phyloP scores from a whole-genome alignment of 805 yeast genomes.

The Candida odintsovae region DNA sequence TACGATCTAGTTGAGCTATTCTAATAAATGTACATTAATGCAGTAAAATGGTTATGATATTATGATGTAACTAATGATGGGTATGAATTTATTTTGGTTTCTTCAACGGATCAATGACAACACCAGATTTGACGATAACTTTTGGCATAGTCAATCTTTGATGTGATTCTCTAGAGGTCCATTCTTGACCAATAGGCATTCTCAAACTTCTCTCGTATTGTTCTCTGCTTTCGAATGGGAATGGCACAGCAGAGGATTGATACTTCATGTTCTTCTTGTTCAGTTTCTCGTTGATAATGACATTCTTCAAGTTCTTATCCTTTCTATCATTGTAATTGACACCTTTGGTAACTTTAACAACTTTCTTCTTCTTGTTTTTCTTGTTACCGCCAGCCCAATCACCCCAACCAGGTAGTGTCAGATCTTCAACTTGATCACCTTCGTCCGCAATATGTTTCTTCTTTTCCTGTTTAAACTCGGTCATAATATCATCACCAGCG shows the following conservation, averaged over 20 bases:
- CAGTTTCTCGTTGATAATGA: constrained; percentile 82
- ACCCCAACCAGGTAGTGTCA: constrained; percentile 96
- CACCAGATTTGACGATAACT: constrained; percentile 80
- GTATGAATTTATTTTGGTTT: constrained; percentile 42
- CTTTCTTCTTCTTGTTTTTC: constrained; percentile 47
- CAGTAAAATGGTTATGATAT: not conserved
- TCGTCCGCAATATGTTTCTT: constrained; percentile 60
- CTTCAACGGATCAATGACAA: constrained; percentile 84
- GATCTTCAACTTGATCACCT: constrained; percentile 81
- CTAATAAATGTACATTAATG: not conserved
- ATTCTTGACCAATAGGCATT: constrained; percentile 96
- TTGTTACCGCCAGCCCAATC: constrained; percentile 81
- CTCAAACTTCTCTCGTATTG: constrained; percentile 92
- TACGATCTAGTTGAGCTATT: not conserved
- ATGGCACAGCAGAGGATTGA: constrained; percentile 87
- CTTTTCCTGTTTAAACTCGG: constrained; percentile 74
- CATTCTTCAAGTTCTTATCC: constrained; percentile 72
- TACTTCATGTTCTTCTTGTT: constrained; percentile 83
- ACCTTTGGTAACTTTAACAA: constrained; percentile 71
- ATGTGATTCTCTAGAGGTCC: constrained; percentile 86
- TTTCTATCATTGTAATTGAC: constrained; percentile 65
- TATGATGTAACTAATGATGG: no score
- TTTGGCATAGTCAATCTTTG: constrained; percentile 87
- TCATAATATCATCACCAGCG: constrained; percentile 93
- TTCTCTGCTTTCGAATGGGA: constrained; percentile 87